Conservation (phyloP, 169 alveolate species). For the Cryptosporidium viatorum region DNA sequence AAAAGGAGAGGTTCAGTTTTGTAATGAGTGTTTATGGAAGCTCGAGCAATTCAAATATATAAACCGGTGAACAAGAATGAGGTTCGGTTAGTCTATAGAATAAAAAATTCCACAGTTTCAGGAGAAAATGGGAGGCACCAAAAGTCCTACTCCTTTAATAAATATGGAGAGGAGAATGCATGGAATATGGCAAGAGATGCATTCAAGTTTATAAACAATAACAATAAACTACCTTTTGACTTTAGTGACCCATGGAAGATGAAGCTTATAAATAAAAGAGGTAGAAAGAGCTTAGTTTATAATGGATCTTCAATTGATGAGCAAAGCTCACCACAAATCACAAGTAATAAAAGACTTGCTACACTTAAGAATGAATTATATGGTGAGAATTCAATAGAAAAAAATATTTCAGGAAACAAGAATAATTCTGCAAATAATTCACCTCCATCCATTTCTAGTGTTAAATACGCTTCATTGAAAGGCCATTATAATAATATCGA, state of each 20-base stretch:
- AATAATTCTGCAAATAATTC: not conserved
- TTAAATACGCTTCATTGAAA: not conserved
- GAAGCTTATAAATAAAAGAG: slow-evolving; percentile 54
- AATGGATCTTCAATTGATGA: not conserved
- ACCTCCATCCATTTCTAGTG: slow-evolving; percentile 37
- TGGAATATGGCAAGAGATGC: slow-evolving; percentile 74
- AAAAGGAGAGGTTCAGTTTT: not conserved
- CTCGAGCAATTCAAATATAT: slow-evolving; percentile 74
- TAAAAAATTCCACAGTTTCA: slow-evolving; percentile 40
- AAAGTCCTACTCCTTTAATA: slow-evolving; percentile 69
- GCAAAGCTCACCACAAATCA: not conserved
- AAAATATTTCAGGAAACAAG: not conserved
- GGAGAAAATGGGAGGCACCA: slow-evolving; percentile 76
- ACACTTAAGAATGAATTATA: slow-evolving; percentile 4
- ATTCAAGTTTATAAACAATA: slow-evolving; percentile 31
- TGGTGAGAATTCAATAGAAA: not conserved
- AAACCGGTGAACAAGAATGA: slow-evolving; percentile 74
- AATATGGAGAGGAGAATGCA: slow-evolving; percentile 69
- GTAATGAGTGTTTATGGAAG: slow-evolving; percentile 69
- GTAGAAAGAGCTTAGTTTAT: not conserved
- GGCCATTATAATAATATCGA: slow-evolving; percentile 4
- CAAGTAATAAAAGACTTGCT: slow-evolving; percentile 1
- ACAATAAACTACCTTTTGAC: slow-evolving; percentile 58
- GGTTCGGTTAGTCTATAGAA: slow-evolving; percentile 67
- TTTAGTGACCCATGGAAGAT: slow-evolving; percentile 71